Evolutionary conservation across 257 asterid species (phyloP).

Genomic region (Euphrasia confusa): DNA sequence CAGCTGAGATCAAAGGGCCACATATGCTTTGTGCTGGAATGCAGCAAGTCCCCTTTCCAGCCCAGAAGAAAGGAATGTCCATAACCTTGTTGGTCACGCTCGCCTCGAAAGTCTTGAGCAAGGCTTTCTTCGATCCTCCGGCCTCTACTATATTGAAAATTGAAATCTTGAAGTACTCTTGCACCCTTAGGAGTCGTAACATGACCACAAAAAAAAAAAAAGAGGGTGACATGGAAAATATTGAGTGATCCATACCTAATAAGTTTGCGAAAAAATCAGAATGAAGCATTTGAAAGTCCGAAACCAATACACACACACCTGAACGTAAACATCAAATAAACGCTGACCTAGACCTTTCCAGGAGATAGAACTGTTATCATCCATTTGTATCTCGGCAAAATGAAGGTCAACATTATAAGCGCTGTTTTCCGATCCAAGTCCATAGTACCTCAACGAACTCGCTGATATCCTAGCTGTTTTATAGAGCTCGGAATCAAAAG

Average conservation of each 20-base stretch:
- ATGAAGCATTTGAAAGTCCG: neutral
- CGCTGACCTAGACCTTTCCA: conserved; percentile 64
- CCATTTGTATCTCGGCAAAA: conserved; percentile 64
- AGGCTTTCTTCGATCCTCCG: conserved; percentile 49
- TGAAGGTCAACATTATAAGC: conserved; percentile 48
- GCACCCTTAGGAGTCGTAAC: conserved; percentile 36
- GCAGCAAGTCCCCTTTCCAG: conserved; percentile 69
- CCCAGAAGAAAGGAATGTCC: conserved; percentile 57
- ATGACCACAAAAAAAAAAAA: neutral
- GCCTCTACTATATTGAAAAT: conserved; percentile 46
- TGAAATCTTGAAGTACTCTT: conserved; percentile 45
- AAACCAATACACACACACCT: conserved; percentile 27
- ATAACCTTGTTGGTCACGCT: conserved; percentile 47
- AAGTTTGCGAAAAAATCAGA: too few relatives aligned
- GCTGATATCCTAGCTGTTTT: conserved; percentile 54
- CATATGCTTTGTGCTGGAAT: conserved; percentile 60
- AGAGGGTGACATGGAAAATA: neutral
- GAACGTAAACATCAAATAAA: conserved; percentile 49
- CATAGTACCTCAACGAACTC: conserved; percentile 51
- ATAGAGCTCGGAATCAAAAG: conserved; percentile 52
- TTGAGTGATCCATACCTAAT: neutral
- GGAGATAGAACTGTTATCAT: conserved; percentile 34
- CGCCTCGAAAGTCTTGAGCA: conserved; percentile 39
- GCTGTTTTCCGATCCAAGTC: conserved; percentile 41
- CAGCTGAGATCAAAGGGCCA: conserved; percentile 59